Conservation (phyloP, 768 basidiomycete species). For the Tephrocybe sp. region DNA sequence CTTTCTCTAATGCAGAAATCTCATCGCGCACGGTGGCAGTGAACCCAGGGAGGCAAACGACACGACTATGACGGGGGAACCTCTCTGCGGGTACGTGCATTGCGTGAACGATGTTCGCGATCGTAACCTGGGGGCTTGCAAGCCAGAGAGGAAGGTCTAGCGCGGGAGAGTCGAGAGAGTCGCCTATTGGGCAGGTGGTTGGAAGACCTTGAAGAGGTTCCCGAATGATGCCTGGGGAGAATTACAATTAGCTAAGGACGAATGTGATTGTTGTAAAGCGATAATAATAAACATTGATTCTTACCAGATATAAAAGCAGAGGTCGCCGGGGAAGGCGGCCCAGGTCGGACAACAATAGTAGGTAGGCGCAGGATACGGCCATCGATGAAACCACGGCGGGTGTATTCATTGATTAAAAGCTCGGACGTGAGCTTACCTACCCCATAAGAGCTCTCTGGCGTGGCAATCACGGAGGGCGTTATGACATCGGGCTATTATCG, state of each 20-base stretch:
- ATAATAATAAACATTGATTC: not conserved
- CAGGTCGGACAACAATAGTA: slow-evolving; percentile 56
- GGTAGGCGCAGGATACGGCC: slow-evolving; percentile 60
- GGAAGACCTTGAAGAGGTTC: slow-evolving; percentile 53
- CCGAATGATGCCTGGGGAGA: slow-evolving; percentile 45
- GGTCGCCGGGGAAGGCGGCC: slow-evolving; percentile 51
- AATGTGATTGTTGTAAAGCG: not conserved
- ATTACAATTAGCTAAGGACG: no score
- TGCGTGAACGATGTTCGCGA: slow-evolving; percentile 51
- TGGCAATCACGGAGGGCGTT: slow-evolving; percentile 46
- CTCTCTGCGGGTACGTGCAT: slow-evolving; percentile 41
- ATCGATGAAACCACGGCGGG: slow-evolving; percentile 54
- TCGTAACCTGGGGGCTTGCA: slow-evolving; percentile 46
- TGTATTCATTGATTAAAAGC: slow-evolving; percentile 57
- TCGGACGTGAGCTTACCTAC: slow-evolving; percentile 54
- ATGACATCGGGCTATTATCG: slow-evolving; percentile 38
- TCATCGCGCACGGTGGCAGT: slow-evolving; percentile 54
- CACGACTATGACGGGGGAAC: slow-evolving; percentile 45
- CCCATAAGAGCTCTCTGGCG: slow-evolving; percentile 57
- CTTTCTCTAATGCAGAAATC: slow-evolving; percentile 49
- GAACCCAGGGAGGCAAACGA: slow-evolving; percentile 60
- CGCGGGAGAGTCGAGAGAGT: slow-evolving; percentile 38
- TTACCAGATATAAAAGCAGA: slow-evolving; percentile 56
- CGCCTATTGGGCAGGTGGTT: slow-evolving; percentile 51
- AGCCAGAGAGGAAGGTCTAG: slow-evolving; percentile 52